These are phyloP conservation scores for Arachis monticola DNA, from an alignment of 331 rosid species.

Conservation along the genomic window DNA sequence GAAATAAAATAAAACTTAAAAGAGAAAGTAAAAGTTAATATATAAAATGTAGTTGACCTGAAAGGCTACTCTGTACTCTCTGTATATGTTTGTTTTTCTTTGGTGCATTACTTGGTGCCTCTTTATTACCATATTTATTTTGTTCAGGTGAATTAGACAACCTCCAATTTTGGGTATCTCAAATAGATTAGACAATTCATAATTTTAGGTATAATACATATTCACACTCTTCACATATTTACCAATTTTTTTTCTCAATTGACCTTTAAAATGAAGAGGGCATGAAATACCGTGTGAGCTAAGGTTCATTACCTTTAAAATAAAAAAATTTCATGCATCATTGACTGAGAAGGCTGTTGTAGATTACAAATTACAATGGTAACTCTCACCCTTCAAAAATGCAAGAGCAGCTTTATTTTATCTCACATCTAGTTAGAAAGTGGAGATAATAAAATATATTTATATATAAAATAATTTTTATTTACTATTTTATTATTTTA, in stretches of 20 bases:
- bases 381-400: conserved; percentile 4
- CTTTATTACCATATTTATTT: conserved; percentile 11
- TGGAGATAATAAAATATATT: conserved; percentile 34
- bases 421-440: conserved; percentile 34
- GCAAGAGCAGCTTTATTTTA: conserved; percentile 34
- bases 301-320: not conserved
- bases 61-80: conserved; percentile 14
- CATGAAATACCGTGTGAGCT: too few species aligned
- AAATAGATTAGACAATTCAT: too few species aligned
- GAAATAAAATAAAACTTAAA: not conserved
- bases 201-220: too few species aligned
- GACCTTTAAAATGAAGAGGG: too few species aligned
- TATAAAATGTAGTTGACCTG: conserved; percentile 18
- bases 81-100: too few species aligned
- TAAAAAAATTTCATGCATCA: conserved; percentile 3
- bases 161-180: too few species aligned
- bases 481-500: too few species aligned
- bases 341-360: conserved; percentile 19
- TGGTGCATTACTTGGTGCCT: not conserved
- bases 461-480: too few species aligned
- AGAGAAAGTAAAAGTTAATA: conserved; percentile 8
- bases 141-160: too few species aligned
- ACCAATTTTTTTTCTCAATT: too few species aligned
- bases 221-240: too few species aligned
- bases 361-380: not conserved